Evolutionary conservation across 2,329 filamentous ascomycete species (phyloP), one percentile per base, ranked within the genome.

Genomic region (Pyricularia sp.): DNA sequence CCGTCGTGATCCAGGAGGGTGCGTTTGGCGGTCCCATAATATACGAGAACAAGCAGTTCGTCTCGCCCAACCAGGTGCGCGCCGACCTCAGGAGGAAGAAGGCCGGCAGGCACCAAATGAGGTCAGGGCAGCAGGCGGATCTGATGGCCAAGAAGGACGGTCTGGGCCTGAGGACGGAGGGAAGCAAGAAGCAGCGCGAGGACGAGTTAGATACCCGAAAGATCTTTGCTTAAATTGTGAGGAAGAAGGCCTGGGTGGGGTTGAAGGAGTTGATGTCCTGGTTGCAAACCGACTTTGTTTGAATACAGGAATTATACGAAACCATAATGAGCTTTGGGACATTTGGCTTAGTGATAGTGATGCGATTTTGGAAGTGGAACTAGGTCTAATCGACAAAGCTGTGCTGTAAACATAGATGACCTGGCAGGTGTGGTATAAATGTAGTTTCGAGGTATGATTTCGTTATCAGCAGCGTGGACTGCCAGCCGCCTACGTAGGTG

Each of bases 11-110:
- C 73, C 89, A 97, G 74, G 95, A 99, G 78, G 93, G 93, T 63
- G 94, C 92, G 71, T 98, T 99, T 74, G 94, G 94, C 68, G 95
- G 95, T 0, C 94, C 95, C 3, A 93, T 98, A 72, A 96, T 99
- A 76, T 99, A 97, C 81, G 93, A 98, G 84, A 98, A 98, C 83
- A 95, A 93, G 84, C 91, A 97, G 78, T 99, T 97, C 75, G 92
- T 99, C 68, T 95, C 91, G 73, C 95, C 95, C 11, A 99, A 99
- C 86, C 92, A 97, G 81, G 88, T 98, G 72, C 86, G 95, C 73
- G 85, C 92, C 59, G 95, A 98, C 72, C 79, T 97, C 73, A 85
- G 92, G 73, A 83, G 88, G 79, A 84, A 86, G 73, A 93, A 92
- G 83, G 92, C 94, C 0, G 86, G 88, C 66, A 88, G 88, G 73